phyloP scores from a whole-genome alignment of 1,284 basidiomycete species.

The Pseudozyma sp. region DNA sequence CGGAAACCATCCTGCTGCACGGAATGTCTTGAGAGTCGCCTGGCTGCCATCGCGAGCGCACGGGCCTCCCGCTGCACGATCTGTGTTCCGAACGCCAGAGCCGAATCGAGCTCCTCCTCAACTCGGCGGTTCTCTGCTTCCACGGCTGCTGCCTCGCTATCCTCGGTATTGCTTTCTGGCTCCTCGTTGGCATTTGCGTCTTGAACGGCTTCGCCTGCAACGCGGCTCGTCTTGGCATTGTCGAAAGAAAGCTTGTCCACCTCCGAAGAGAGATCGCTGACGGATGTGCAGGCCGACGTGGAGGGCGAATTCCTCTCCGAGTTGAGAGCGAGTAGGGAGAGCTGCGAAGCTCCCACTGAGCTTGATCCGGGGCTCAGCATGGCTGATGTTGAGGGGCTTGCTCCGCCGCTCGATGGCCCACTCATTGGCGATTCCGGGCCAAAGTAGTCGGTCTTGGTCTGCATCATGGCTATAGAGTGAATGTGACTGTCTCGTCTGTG shows the following conservation, averaged over 20 bases:
- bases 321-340: conserved; percentile 28
- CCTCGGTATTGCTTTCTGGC: conserved; percentile 22
- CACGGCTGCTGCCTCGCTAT: conserved; percentile 33
- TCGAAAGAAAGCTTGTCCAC: conserved; percentile 30
- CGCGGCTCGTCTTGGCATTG: neutral
- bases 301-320: conserved; percentile 37
- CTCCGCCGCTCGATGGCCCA: conserved; percentile 28
- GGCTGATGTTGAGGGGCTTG: conserved; percentile 25
- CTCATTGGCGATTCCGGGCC: conserved; percentile 26
- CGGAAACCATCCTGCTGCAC: conserved; percentile 45
- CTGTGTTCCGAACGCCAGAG: conserved; percentile 37
- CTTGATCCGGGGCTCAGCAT: conserved; percentile 37
- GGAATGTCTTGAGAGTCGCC: conserved; percentile 36
- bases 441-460: conserved; percentile 39
- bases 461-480: conserved; percentile 6
- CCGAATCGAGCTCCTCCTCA: conserved; percentile 43
- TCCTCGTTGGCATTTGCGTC: conserved; percentile 2
- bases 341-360: conserved; percentile 36
- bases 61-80: conserved; percentile 50
- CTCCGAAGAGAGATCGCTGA: conserved; percentile 43
- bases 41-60: conserved; percentile 46
- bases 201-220: neutral
- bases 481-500: neutral
- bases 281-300: conserved; percentile 42
- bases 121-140: conserved; percentile 36